Evolutionary conservation across 2,329 filamentous ascomycete genomes (phyloP).

Genomic region (Orbilia ellipsospora): DNA sequence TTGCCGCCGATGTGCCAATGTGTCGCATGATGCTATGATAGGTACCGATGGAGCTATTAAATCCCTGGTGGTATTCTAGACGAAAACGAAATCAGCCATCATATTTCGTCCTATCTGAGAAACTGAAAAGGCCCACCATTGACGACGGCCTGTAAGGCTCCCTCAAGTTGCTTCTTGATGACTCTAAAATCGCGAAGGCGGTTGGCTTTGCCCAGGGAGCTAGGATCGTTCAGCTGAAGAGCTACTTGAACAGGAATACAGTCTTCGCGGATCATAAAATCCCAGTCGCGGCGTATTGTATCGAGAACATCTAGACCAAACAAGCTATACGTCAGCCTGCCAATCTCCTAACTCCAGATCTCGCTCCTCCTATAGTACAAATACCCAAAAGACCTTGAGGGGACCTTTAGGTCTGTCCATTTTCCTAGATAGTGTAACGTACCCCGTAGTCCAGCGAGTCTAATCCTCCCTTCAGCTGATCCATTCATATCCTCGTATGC

Average conservation of each 20-base stretch:
- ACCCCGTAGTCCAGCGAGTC: conserved; percentile 43
- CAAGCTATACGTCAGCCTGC: background rate
- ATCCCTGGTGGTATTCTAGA: conserved; percentile 92
- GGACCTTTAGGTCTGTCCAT: too few species aligned
- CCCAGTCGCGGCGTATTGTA: conserved; percentile 89
- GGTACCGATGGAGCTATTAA: conserved; percentile 98
- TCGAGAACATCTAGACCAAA: conserved; percentile 72
- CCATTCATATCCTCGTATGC: conserved; percentile 43
- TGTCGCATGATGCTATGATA: conserved; percentile 98
- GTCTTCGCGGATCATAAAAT: conserved; percentile 86
- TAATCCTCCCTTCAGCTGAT: conserved; percentile 32
- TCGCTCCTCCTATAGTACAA: background rate
- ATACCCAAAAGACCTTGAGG: background rate
- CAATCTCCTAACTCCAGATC: background rate
- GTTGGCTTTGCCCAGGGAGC: conserved; percentile 89
- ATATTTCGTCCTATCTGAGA: background rate
- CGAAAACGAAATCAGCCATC: conserved; percentile 22
- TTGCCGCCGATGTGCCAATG: conserved; percentile 86
- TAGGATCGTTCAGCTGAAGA: conserved; percentile 92
- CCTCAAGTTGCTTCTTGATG: conserved; percentile 88
- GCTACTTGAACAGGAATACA: conserved; percentile 94
- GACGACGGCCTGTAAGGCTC: conserved; percentile 90
- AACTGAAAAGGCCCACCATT: conserved; percentile 67
- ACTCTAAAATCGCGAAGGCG: conserved; percentile 86
- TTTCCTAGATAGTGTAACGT: background rate